Base-by-base conservation (phyloP, 1,284 basidiomycete genomes). In the Laetiporus sulphureus region DNA sequence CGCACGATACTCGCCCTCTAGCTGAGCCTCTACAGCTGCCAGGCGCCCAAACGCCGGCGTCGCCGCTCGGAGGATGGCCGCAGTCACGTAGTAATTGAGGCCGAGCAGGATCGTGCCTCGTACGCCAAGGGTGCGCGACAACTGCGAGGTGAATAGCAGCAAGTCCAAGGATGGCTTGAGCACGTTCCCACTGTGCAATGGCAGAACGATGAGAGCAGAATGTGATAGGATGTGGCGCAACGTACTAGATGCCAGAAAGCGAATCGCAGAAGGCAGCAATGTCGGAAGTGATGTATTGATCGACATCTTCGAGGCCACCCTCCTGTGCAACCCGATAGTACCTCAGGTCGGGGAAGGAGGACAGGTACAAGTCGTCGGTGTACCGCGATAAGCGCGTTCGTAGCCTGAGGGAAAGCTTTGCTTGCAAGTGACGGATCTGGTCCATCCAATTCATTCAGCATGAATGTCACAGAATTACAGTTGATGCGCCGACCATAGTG, bases 31-130 rank as follows among this genome's bases (percentile, higher is more conserved):
- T 4, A 91, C 77, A 1, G 91, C 90, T 0, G 93, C 91, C 20
- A 99, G 75, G 36, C 86, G 79, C 0, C 94, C 95, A 62, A 99
- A 99, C 0, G 93, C 90, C 0, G 95, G 95, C 0, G 94, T 96
- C 12, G 91, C 91, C 6, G 83, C 81, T 29, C 83, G 75, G 5
- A 98, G 65, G 36, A 97, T 86, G 55, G 77, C 69, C 2, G 88
- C 88, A 0, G 94, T 97, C 20, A 83, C 64, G 45, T 91, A 86
- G 61, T 97, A 97, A 56, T 92, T 94, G 27, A 73, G 68, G 54
- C 91, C 87, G 12, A 98, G 69, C 10, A 93, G 72, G 2, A 82
- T 52, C 0, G 91, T 91, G 1, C 94, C 86, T 23, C 81, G 75
- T 2, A 83, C 68, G 3, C 95, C 95, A 3, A 99, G 77, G 0